Base-by-base conservation (phyloP, 2,329 filamentous ascomycete species). In the Epichloe bromicola region DNA sequence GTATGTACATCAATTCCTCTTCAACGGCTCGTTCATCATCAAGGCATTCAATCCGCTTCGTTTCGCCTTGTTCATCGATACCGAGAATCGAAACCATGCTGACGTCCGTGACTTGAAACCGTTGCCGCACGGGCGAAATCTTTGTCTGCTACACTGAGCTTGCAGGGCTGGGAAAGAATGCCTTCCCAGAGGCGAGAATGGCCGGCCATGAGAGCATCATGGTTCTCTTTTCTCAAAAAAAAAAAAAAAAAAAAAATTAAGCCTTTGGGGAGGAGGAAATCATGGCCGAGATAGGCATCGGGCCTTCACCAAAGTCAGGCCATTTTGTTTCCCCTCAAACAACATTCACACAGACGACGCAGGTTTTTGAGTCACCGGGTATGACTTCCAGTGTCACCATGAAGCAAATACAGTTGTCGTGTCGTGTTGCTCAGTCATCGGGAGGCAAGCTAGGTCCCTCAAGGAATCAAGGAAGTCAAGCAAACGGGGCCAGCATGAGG, bases 221-320 rank as follows among this genome's bases (percentile, higher is more conserved):
- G 34, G 6, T 7, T 23, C 26, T 12, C 10, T n/a, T n/a, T n/a
- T n/a, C n/a, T n/a, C n/a, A n/a, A n/a, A n/a, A n/a, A n/a, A n/a
- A n/a, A n/a, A n/a, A 6, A 7, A 7, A 26, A 23, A 23, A 23
- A 3, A 39, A 37, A 39, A 5, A 3, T 23, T 14, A 11, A 4
- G 15, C 30, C 20, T 30, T 23, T 17, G 15, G 10, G 39, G 19
- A 19, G 20, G 17, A n/a, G 4, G 8, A 11, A 30, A 11, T 30
- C 26, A 30, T 30, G 26, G 41, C n/a, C 33, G 41, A 23, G 34
- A 34, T 20, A n/a, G 14, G 46, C 46, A 44, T 54, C 52, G 52
- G 52, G 50, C 46, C 50, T 54, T 52, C 47, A 39, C 49, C 42
- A 51, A 54, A 41, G 46, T 51, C 52, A 52, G 43, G 46, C 49